Evolutionary conservation across 495 filamentous ascomycete species (phyloP).

Genomic region (Penicillium soppii): DNA sequence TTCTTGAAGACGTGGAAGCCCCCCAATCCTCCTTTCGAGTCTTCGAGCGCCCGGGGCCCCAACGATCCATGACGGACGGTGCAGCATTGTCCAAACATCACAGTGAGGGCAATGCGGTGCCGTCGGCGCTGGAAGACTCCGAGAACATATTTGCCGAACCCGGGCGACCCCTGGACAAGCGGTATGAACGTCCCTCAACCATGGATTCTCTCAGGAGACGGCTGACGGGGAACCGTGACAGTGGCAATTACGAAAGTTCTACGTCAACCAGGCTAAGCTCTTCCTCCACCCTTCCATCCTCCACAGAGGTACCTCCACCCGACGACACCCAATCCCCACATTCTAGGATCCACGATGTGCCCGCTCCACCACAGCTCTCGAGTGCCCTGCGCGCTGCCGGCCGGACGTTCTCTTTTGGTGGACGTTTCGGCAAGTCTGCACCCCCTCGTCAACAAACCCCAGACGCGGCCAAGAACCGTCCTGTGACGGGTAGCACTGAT

Average conservation of each 20-base stretch:
- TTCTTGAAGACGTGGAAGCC: slow-evolving; percentile 55
- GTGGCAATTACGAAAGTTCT: slow-evolving; percentile 66
- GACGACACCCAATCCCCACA: slow-evolving; percentile 54
- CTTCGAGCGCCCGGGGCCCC: slow-evolving; percentile 52
- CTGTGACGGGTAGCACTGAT: slow-evolving; percentile 56
- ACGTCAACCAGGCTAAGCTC: slow-evolving; percentile 65
- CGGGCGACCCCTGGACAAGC: slow-evolving; percentile 32
- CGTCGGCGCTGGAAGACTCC: slow-evolving; percentile 54
- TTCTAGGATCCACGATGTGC: slow-evolving; percentile 55
- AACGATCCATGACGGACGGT: slow-evolving; percentile 50
- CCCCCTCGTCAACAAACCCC: slow-evolving; percentile 43
- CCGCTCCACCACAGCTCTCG: slow-evolving; percentile 52
- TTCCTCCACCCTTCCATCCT: slow-evolving; percentile 70
- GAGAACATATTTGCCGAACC: slow-evolving; percentile 43
- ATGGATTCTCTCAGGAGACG: slow-evolving; percentile 21
- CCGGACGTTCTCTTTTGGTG: slow-evolving; percentile 72
- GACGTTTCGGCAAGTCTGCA: slow-evolving; percentile 40
- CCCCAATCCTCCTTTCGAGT: slow-evolving; percentile 57
- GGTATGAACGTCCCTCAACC: slow-evolving; percentile 35
- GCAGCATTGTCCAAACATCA: slow-evolving; percentile 41
- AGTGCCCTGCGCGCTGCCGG: slow-evolving; percentile 61
- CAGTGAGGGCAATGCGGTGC: slow-evolving; percentile 37
- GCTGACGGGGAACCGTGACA: slow-evolving; percentile 50
- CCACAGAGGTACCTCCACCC: slow-evolving; percentile 58
- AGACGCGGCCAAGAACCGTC: slow-evolving; percentile 35